Base-by-base conservation (phyloP, 257 asterid species). In the Ocimum tenuiflorum region DNA sequence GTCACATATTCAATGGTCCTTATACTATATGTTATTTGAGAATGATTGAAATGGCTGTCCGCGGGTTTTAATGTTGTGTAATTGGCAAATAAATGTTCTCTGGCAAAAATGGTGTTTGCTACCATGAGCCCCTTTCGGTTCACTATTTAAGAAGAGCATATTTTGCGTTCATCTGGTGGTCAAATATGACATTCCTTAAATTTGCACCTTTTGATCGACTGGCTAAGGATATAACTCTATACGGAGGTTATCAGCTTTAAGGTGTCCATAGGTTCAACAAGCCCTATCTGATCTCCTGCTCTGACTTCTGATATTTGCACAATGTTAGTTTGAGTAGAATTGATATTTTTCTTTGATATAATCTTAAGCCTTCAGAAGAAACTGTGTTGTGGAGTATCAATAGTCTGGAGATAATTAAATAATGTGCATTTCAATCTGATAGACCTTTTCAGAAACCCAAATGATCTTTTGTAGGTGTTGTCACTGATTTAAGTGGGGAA, bases 201-300 rank as follows among this genome's bases (percentile, higher is more conserved):
- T 33, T 55, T 31, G 23, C 38, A 20, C 22, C 7, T 1, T 20
- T 20, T 31, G 10, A 24, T 54, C 14, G 22, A 27, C 3, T 60
- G 12, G 8, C 6, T 23, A 12, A 27, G 11, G 49, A 50, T 60
- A 17, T n/a, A 23, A 60, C 57, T 52, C 51, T 42, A 62, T 53
- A 17, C 33, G 42, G 62, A 49, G 51, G 24, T 53, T 15, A 55
- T 55, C 2, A 15, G 51, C 38, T 43, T 27, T 29, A 10, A 52
- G 20, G 49, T 49, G 12, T 31, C 58, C 17, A 29, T 45, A 46
- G 49, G 38, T 47, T 35, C 59, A 68, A 11, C 42, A 35, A 13
- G 29, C 47, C 51, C 57, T 56, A 47, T 68, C 23, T 20, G 57
- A 17, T 41, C 35, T 29, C 64, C 31, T 52, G 69, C 75, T 57